Conservation (phyloP, 2,329 filamentous ascomycete genomes). For the Paraphoma chrysanthemicola region DNA sequence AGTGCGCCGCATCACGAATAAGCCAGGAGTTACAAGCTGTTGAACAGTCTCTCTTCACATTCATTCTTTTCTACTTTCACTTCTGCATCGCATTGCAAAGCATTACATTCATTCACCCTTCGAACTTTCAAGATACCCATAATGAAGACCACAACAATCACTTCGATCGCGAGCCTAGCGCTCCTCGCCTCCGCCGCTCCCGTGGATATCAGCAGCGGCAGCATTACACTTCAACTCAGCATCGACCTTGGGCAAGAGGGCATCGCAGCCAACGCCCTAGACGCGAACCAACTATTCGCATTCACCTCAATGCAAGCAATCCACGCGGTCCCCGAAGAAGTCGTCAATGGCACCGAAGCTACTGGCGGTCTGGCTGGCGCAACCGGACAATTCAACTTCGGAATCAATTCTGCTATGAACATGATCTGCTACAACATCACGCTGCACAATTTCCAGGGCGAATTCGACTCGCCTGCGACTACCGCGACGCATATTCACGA, state of each 20-base stretch:
- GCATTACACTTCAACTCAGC: slow-evolving; percentile 21
- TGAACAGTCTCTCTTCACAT: slow-evolving; percentile 31
- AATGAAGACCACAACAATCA: slow-evolving; percentile 25
- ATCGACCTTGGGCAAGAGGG: slow-evolving; percentile 25
- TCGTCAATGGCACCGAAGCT: slow-evolving; percentile 55
- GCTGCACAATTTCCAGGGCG: slow-evolving; percentile 57
- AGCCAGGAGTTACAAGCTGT: slow-evolving; percentile 26
- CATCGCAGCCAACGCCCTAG: slow-evolving; percentile 5
- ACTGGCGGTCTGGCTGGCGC: slow-evolving; percentile 55
- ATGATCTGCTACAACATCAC: slow-evolving; percentile 60
- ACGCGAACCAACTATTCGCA: slow-evolving; percentile 26
- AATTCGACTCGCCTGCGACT: slow-evolving; percentile 59
- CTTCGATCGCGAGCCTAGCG: slow-evolving; percentile 14
- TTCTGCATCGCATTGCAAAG: slow-evolving; percentile 3
- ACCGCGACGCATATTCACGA: slow-evolving; percentile 66
- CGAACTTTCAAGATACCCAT: slow-evolving; percentile 6
- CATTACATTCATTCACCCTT: slow-evolving; percentile 8
- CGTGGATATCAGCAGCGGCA: slow-evolving; percentile 19
- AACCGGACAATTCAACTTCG: slow-evolving; percentile 59
- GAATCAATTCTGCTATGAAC: slow-evolving; percentile 57
- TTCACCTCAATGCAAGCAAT: slow-evolving; percentile 61
- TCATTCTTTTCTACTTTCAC: slow-evolving; percentile 7
- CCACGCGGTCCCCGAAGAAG: slow-evolving; percentile 57
- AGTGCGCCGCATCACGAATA: not conserved
- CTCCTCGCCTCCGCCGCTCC: slow-evolving; percentile 19